A percentile compares a stretch with the other conserved stretches of the same genome.
Evolutionary conservation across 2,329 filamentous ascomycete genomes (phyloP).

Genomic region (Dothiorella sarmentorum): DNA sequence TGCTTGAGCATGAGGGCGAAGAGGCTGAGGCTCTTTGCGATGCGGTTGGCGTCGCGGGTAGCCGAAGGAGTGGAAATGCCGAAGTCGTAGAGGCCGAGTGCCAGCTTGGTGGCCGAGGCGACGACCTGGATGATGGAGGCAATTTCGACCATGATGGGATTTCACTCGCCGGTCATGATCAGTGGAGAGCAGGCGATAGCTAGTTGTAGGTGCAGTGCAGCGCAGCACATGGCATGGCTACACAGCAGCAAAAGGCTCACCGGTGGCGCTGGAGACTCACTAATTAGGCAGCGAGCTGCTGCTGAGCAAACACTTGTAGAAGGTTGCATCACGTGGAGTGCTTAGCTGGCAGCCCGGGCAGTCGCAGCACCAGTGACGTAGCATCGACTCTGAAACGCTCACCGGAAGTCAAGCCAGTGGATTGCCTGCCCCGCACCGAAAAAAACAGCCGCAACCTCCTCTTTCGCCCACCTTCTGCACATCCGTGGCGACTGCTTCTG

Average conservation of each 20-base stretch:
- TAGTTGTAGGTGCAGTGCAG: slow-evolving; percentile 2
- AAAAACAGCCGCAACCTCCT: background rate
- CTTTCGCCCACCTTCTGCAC: background rate
- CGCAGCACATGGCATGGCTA: background rate
- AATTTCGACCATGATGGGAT: slow-evolving; percentile 31
- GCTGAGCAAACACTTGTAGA: background rate
- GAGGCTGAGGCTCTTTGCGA: slow-evolving; percentile 35
- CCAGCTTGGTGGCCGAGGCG: slow-evolving; percentile 32
- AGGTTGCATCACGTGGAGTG: slow-evolving; percentile 1
- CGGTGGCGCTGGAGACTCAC: background rate
- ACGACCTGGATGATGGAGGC: slow-evolving; percentile 35
- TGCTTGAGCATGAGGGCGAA: slow-evolving; percentile 38
- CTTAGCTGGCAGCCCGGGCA: slow-evolving; percentile 6
- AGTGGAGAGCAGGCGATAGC: background rate
- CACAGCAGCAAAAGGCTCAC: background rate
- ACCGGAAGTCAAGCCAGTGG: too few relatives aligned
- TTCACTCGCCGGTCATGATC: slow-evolving; percentile 12
- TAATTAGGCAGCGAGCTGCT: slow-evolving; percentile 1
- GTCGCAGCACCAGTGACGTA: slow-evolving; percentile 5
- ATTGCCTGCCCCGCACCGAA: background rate
- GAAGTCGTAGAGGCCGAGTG: slow-evolving; percentile 33
- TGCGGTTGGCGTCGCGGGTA: slow-evolving; percentile 27
- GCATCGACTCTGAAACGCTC: background rate
- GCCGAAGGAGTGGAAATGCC: slow-evolving; percentile 26
- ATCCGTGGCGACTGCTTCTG: background rate